A percentile compares a stretch with the other conserved stretches of the same genome.
Evolutionary conservation across 2,329 filamentous ascomycete species (phyloP).

Genomic region (Diplodia intermedia): DNA sequence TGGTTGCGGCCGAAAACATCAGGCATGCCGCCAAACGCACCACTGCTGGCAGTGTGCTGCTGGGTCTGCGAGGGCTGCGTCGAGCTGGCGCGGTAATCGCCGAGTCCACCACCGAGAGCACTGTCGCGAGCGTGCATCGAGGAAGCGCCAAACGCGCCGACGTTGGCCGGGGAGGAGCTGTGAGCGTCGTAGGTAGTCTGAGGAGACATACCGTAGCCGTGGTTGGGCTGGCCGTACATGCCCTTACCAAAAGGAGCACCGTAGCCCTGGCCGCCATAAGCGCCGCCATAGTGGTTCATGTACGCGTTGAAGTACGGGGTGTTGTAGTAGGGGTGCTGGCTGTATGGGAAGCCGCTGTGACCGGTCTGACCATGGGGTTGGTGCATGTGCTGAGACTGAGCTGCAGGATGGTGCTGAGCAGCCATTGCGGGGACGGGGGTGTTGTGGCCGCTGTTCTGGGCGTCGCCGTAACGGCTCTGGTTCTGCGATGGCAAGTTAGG

Average conservation of each 20-base stretch:
- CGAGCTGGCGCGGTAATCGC: slow-evolving; percentile 67
- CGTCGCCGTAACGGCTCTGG: slow-evolving; percentile 77
- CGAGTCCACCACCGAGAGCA: slow-evolving; percentile 58
- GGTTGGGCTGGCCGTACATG: slow-evolving; percentile 69
- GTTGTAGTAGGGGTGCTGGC: slow-evolving; percentile 67
- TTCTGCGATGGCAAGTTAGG: slow-evolving; percentile 36
- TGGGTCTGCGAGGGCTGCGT: slow-evolving; percentile 63
- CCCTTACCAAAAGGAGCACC: slow-evolving; percentile 62
- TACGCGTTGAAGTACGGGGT: slow-evolving; percentile 68
- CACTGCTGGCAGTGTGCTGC: slow-evolving; percentile 57
- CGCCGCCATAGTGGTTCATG: slow-evolving; percentile 67
- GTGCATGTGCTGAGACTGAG: slow-evolving; percentile 55
- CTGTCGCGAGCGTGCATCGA: slow-evolving; percentile 57
- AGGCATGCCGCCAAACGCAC: slow-evolving; percentile 60
- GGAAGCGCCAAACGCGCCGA: slow-evolving; percentile 58
- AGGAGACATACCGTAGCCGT: slow-evolving; percentile 63
- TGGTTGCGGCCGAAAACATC: slow-evolving; percentile 67
- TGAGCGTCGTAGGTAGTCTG: slow-evolving; percentile 67
- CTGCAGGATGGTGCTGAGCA: slow-evolving; percentile 60
- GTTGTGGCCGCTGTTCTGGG: slow-evolving; percentile 85
- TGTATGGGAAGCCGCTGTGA: slow-evolving; percentile 41
- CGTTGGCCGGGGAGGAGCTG: slow-evolving; percentile 68
- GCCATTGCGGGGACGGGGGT: slow-evolving; percentile 81
- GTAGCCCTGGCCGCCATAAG: slow-evolving; percentile 57
- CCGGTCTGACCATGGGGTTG: slow-evolving; percentile 58